Evolutionary conservation across 352 stramenopile species (phyloP), one percentile per base, ranked within the genome.

Genomic region (Pythium angustatum): DNA sequence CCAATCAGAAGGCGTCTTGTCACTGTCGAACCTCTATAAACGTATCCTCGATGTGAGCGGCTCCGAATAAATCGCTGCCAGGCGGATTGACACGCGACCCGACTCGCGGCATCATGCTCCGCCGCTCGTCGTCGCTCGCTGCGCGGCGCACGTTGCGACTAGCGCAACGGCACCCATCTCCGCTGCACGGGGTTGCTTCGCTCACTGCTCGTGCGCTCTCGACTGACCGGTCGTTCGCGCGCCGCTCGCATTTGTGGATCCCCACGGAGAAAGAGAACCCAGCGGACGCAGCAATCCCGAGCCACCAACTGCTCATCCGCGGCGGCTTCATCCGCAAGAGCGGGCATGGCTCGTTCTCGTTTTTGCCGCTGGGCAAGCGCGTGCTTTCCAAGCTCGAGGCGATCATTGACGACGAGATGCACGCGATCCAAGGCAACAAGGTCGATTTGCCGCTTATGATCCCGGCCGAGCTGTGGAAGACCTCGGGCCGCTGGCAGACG

Each of bases 241-340:
- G 56, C 10, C 64, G 82, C 7, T 90, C 82, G 7, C 48, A 75
- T 19, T 36, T 91, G 30, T 93, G 82, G 82, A 82, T 83, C 31
- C 86, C 86, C 38, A 95, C 86, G 0, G 80, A 91, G 72, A 89
- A 88, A 40, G 71, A 91, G 54, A 75, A 83, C 22, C 88, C 88
- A 14, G 79, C 81, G 26, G 85, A 96, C 44, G 88, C 88, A 15
- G 85, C 85, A 22, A 86, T 90, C 30, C 81, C 83, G 40, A 96
- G 87, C 58, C 87, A 97, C 68, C 81, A 94, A 61, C 68, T 97
- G 40, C 76, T 97, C 21, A 64, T 94, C 24, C 88, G 87, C 45
- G 87, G 79, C 57, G 89, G 89, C 44, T 96, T 93, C 66, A 80
- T 97, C 62, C 86, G 88, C 72, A 95, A 96, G 70, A 80, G 76